Evolutionary conservation across 1,284 basidiomycete genomes (phyloP).

Genomic region (Tilletia setariae): DNA sequence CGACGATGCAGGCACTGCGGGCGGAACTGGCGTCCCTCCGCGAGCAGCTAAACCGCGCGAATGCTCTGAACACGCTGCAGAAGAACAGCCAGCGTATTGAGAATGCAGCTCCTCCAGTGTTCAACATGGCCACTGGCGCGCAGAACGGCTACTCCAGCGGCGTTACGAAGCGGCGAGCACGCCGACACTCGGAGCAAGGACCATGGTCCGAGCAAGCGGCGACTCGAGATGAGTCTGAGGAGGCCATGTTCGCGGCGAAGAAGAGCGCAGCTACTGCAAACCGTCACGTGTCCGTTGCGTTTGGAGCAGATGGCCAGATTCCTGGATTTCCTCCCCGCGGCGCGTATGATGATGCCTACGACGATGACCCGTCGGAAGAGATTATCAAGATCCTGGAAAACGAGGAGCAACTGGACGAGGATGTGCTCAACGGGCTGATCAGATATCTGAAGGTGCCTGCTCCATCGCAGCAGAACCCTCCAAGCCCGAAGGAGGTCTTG

Average conservation of each 20-base stretch:
- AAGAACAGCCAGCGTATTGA: conserved; percentile 52
- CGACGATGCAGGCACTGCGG: conserved; percentile 81
- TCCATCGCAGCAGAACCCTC: conserved; percentile 83
- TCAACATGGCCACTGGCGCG: conserved; percentile 47
- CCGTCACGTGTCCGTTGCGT: conserved; percentile 85
- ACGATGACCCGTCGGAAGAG: conserved; percentile 80
- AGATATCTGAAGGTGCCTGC: conserved; percentile 88
- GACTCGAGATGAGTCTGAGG: conserved; percentile 65
- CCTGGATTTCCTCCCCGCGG: conserved; percentile 35
- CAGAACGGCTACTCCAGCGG: conserved; percentile 34
- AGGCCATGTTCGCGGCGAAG: conserved; percentile 71
- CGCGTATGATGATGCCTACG: conserved; percentile 39
- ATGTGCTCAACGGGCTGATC: conserved; percentile 86
- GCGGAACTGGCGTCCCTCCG: conserved; percentile 84
- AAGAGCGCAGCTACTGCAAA: conserved; percentile 68
- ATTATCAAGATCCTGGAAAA: conserved; percentile 92
- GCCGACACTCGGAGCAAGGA: conserved; percentile 79
- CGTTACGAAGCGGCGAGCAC: conserved; percentile 58
- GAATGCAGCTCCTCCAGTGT: conserved; percentile 44
- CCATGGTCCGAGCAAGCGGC: conserved; percentile 66
- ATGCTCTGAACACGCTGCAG: conserved; percentile 61
- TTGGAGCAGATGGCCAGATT: conserved; percentile 54
- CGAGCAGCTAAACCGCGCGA: conserved; percentile 91
- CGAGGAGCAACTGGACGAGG: conserved; percentile 84
- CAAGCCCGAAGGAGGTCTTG: conserved; percentile 91